Percentiles rank a stretch among this genome's conserved stretches.
These are phyloP conservation scores for Novymonas esmeraldas DNA, from an alignment of 208 protist genomes.

Conservation along the genomic window DNA sequence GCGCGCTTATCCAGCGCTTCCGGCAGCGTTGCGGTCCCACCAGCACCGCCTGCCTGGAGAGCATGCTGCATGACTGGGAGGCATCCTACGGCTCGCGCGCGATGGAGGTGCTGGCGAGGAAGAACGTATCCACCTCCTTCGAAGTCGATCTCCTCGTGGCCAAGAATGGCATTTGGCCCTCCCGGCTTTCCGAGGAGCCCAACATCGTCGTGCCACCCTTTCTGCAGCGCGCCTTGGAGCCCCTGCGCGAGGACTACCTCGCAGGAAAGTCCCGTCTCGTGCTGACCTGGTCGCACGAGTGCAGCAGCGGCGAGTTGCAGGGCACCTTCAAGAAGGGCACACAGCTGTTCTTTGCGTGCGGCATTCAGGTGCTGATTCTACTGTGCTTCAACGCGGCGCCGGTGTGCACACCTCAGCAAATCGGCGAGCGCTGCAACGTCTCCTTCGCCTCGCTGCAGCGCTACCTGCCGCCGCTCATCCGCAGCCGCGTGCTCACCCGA, in stretches of 20 bases:
- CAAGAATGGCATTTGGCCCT: constrained; percentile 87
- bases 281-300: constrained; percentile 84
- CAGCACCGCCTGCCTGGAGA: constrained; percentile 81
- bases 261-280: constrained; percentile 56
- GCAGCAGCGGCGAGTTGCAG: constrained; percentile 68
- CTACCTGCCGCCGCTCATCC: constrained; percentile 32
- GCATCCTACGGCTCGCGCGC: constrained; percentile 51
- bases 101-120: constrained; percentile 42
- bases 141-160: constrained; percentile 60
- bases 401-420: constrained; percentile 33
- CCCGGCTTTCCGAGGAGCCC: constrained; percentile 36
- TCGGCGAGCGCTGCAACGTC: constrained; percentile 22
- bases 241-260: constrained; percentile 67
- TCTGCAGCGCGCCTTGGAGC: constrained; percentile 51
- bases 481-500: constrained; percentile 22
- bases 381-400: constrained; percentile 71
- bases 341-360: constrained; percentile 58
- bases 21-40: constrained; percentile 66
- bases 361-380: constrained; percentile 73
- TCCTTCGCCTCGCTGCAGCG: constrained; percentile 24
- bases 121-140: constrained; percentile 39
- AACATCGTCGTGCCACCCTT: constrained; percentile 34
- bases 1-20: constrained; percentile 68
- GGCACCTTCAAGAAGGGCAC: constrained; percentile 54
- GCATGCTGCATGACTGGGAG: constrained; percentile 87